phyloP scores from a whole-genome alignment of 2,329 filamentous ascomycete genomes.

The Aspergillus aculeatus region DNA sequence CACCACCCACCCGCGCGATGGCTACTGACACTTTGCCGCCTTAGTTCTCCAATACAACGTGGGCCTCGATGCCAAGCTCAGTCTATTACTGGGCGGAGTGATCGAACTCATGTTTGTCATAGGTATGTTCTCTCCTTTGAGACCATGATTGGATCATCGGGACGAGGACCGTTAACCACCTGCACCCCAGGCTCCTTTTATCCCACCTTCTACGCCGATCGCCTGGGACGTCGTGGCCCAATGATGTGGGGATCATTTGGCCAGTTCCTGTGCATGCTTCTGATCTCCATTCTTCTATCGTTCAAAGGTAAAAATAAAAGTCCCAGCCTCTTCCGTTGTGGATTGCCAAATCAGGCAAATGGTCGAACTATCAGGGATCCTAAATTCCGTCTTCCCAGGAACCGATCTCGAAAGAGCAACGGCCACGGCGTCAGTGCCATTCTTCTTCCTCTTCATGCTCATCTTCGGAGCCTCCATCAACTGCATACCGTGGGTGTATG shows the following conservation, averaged over 20 bases:
- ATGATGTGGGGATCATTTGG: constrained; percentile 40
- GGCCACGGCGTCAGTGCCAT: constrained; percentile 48
- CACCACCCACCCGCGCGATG: background rate
- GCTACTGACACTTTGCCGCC: background rate
- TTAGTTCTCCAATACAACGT: constrained; percentile 48
- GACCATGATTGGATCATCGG: background rate
- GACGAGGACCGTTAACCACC: constrained; percentile 2
- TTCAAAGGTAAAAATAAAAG: constrained; percentile 36
- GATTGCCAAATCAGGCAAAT: background rate
- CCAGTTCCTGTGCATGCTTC: constrained; percentile 42
- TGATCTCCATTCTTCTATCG: constrained; percentile 43
- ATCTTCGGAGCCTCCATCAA: constrained; percentile 48
- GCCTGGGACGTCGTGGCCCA: constrained; percentile 38
- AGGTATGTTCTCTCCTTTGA: constrained; percentile 15
- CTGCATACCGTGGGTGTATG: constrained; percentile 53
- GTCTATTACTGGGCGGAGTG: constrained; percentile 49
- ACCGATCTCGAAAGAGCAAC: constrained; percentile 39
- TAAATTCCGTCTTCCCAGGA: constrained; percentile 13
- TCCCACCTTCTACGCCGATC: constrained; percentile 49
- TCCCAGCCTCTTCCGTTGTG: background rate
- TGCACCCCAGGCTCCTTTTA: constrained; percentile 37
- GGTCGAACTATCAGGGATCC: background rate
- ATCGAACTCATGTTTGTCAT: constrained; percentile 33
- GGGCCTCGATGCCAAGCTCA: constrained; percentile 44
- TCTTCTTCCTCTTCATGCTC: constrained; percentile 50